Percentiles rank a stretch among this genome's conserved stretches.
Conservation (phyloP, 2,329 filamentous ascomycete genomes). For the Neonectria magnoliae region DNA sequence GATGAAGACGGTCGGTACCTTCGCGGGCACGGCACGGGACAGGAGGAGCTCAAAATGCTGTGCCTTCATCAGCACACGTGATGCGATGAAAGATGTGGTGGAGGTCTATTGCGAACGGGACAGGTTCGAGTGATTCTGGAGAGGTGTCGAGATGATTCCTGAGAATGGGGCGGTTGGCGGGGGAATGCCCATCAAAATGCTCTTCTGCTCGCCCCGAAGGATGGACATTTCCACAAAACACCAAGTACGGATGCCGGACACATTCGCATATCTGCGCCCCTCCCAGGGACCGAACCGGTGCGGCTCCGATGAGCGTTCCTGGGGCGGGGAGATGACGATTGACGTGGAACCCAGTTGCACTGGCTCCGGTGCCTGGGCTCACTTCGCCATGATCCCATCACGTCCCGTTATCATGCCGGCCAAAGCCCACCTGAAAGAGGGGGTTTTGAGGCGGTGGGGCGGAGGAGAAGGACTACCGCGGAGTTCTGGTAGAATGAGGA, state of each 20-base stretch:
- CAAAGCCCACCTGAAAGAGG: constrained; percentile 21
- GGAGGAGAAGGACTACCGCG: constrained; percentile 22
- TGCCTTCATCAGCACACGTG: background rate
- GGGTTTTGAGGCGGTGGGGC: constrained; percentile 24
- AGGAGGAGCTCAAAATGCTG: background rate
- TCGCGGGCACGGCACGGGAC: background rate
- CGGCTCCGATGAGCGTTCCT: background rate
- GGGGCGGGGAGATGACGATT: constrained; percentile 1
- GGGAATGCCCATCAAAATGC: background rate
- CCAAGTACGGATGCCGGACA: background rate
- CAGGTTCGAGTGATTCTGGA: background rate
- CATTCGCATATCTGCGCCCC: constrained; percentile 6
- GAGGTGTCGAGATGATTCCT: background rate
- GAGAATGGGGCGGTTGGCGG: background rate
- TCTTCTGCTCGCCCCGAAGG: background rate
- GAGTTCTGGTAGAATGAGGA: constrained; percentile 24
- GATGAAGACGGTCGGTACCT: background rate
- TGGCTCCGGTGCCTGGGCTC: constrained; percentile 2
- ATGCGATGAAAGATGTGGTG: background rate
- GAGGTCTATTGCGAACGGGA: background rate
- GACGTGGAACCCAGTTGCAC: constrained; percentile 7
- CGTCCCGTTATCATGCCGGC: constrained; percentile 10
- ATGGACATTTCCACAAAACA: background rate
- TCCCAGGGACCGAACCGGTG: background rate
- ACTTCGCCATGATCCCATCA: constrained; percentile 9